A percentile compares a stretch with the other conserved stretches of the same genome.
Conservation (phyloP, 1,284 basidiomycete genomes). For the Fereydounia khargensis region DNA sequence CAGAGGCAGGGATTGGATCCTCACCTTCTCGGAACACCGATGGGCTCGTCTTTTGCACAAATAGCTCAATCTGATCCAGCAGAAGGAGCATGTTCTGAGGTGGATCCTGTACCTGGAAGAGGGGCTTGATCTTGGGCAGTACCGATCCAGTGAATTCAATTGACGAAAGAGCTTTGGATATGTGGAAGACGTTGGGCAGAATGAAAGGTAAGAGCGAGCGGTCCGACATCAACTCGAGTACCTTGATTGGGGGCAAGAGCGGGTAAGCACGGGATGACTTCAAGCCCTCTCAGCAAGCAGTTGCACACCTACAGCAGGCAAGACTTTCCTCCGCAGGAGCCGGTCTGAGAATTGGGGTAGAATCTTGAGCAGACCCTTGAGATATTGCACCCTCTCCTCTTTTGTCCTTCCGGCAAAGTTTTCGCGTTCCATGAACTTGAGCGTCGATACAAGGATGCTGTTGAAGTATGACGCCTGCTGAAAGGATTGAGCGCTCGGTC, state of each 20-base stretch:
- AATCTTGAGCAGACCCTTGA: constrained; percentile 77
- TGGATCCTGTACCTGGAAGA: constrained; percentile 89
- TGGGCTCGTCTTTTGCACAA: constrained; percentile 87
- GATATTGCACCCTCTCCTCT: constrained; percentile 91
- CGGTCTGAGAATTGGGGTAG: constrained; percentile 84
- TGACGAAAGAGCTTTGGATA: constrained; percentile 69
- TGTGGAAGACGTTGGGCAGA: constrained; percentile 94
- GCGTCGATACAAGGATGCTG: constrained; percentile 86
- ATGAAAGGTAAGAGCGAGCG: constrained; percentile 75
- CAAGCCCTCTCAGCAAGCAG: too few species aligned
- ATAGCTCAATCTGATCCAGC: constrained; percentile 80
- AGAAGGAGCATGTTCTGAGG: constrained; percentile 70
- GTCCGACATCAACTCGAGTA: constrained; percentile 59
- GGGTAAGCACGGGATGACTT: constrained; percentile 71
- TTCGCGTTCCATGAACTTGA: constrained; percentile 93
- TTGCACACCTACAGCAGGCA: too few species aligned
- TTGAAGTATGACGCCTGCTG: constrained; percentile 87
- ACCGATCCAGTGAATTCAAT: constrained; percentile 77
- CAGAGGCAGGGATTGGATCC: too few species aligned
- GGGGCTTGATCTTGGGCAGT: constrained; percentile 80
- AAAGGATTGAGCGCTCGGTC: constrained; percentile 75
- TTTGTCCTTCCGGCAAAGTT: constrained; percentile 89
- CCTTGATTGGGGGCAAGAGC: not conserved
- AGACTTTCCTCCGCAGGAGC: constrained; percentile 79
- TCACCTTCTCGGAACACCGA: constrained; percentile 82